Base-by-base conservation (phyloP, 306 rosid genomes). In the Prunus mume region DNA sequence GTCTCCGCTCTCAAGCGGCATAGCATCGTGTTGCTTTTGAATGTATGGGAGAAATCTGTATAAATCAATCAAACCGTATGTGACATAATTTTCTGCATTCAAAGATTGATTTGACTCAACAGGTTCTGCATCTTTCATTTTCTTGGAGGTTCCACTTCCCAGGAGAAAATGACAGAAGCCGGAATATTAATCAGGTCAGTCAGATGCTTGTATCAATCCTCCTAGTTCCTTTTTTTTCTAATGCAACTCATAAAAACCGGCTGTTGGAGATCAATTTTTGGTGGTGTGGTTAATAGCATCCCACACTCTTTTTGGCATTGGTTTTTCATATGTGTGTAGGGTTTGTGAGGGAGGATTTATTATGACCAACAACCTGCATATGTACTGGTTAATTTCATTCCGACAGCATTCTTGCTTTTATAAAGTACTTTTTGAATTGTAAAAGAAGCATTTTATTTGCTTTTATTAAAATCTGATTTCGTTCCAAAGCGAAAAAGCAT, bases 1-100 rank as follows among this genome's bases (percentile, higher is more conserved):
- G 68, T 60, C 76, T 24, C 67, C 77, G 78, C 83, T 60, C 73
- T 57, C 56, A 34, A 34, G 25, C 78, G 38, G 38, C 38, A 32
- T 32, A 78, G 79, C 76, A 51, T 69, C 24, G 77, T 82, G 80
- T 55, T 80, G 25, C 79, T 52, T 66, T 71, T 76, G 76, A 76
- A 32, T 56, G 17, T 25, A 57, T 68, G 78, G 34, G 79, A 81
- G 78, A 15, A 73, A 61, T 43, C 67, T 83, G 74, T 65, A 12
- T 52, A 61, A 46, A 47, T 28, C 76, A 71, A 34, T 47, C 43
- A 20, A 11, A 20, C 4, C 9, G 19, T 30, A 20, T 69, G 30
- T 68, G 38, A 73, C 60, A 45, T 43, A 57, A 68, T 51, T 69
- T 56, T 73, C 45, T 18, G n/a, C 52, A 0, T 74, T 17, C 47